phyloP scores from a whole-genome alignment of 1,139 yeast genomes.

The Candida sp. region DNA sequence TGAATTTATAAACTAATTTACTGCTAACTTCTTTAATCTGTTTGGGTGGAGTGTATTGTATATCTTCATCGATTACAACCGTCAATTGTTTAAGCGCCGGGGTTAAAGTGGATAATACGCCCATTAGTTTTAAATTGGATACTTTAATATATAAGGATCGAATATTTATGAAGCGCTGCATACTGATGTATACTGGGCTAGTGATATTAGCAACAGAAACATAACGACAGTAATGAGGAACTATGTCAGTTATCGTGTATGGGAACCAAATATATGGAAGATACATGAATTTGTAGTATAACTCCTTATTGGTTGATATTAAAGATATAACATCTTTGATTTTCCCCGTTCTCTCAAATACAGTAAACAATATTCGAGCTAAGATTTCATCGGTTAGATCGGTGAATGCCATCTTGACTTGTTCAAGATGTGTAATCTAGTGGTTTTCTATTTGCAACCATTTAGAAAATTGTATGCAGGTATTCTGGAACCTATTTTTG shows the following conservation, averaged over 20 bases:
- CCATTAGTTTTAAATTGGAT: not conserved
- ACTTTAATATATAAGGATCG: not conserved
- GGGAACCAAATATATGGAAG: constrained; percentile 1
- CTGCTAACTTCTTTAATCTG: not conserved
- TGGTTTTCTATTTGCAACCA: not conserved
- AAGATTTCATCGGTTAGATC: constrained; percentile 14
- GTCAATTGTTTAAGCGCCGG: not conserved
- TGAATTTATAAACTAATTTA: not conserved
- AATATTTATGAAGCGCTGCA: not conserved
- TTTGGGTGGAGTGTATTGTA: not conserved
- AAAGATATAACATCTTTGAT: not conserved
- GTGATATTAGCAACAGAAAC: not conserved
- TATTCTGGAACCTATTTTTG: not conserved
- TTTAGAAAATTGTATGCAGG: not conserved
- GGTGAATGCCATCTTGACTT: constrained; percentile 5
- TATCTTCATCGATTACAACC: not conserved
- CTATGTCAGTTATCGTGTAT: not conserved
- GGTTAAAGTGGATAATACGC: not conserved
- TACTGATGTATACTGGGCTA: not conserved
- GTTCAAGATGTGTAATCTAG: too few relatives aligned
- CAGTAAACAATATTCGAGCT: constrained; percentile 10
- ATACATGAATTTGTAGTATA: not conserved
- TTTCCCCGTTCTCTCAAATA: not conserved
- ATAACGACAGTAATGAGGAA: not conserved
- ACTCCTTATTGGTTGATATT: not conserved